Evolutionary conservation across 2,329 filamentous ascomycete species (phyloP).

Genomic region (Zarea fungicola): DNA sequence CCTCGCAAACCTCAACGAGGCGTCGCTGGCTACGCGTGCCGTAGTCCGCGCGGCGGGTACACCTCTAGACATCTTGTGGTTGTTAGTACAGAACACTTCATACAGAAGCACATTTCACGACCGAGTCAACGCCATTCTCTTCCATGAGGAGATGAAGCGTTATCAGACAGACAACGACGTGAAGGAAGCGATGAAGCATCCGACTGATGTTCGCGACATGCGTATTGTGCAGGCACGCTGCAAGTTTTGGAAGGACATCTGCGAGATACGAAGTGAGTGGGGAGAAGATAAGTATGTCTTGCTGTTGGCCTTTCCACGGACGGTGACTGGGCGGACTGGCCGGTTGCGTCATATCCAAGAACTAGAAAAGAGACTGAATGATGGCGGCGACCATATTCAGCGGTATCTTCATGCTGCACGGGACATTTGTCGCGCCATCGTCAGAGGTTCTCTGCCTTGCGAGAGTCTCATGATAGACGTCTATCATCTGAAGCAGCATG

Average conservation of each 20-base stretch:
- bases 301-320: neutral
- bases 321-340: neutral
- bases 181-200: neutral
- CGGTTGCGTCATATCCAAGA: neutral
- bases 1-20: neutral
- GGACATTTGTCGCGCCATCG: slow-evolving; percentile 1
- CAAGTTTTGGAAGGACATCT: slow-evolving; percentile 10
- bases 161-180: neutral
- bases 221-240: slow-evolving; percentile 3
- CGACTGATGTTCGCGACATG: neutral
- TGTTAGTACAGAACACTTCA: neutral
- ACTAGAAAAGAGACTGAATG: neutral
- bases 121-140: slow-evolving; percentile 3
- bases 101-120: slow-evolving; percentile 5
- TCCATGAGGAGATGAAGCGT: slow-evolving; percentile 4
- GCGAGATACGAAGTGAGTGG: neutral
- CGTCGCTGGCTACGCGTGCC: neutral
- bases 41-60: neutral
- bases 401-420: neutral
- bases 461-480: slow-evolving; percentile 6
- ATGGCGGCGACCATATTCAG: neutral
- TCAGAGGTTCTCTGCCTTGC: neutral
- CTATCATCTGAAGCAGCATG: slow-evolving; percentile 4
- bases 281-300: slow-evolving; percentile 1
- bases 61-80: slow-evolving; percentile 4